Conservation (phyloP, 805 yeast genomes). For the Cyberlindnera saturnus region DNA sequence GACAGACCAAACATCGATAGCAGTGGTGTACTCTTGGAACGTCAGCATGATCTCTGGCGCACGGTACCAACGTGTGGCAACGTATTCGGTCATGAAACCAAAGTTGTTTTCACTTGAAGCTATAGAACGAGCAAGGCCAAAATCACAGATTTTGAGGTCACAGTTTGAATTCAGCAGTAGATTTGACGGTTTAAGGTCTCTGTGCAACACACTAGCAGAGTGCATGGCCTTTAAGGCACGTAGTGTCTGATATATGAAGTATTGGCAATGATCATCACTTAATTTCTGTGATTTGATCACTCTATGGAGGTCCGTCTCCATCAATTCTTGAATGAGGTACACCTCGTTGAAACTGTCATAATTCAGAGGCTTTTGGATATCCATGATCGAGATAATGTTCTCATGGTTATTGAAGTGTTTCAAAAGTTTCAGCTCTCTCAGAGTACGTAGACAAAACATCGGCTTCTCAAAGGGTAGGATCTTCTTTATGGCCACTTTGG, state of each 20-base stretch:
- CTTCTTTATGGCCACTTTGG: constrained; percentile 71
- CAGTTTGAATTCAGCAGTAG: constrained; percentile 62
- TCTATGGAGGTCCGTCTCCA: constrained; percentile 69
- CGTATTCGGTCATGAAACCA: constrained; percentile 69
- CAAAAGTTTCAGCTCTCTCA: constrained; percentile 63
- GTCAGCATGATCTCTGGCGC: constrained; percentile 83
- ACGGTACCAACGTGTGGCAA: constrained; percentile 80
- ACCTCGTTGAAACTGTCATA: constrained; percentile 64
- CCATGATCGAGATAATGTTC: constrained; percentile 61
- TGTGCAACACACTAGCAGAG: constrained; percentile 65
- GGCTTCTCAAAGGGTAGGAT: constrained; percentile 65
- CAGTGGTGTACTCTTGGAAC: constrained; percentile 64
- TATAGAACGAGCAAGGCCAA: constrained; percentile 62
- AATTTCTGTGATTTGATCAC: constrained; percentile 52
- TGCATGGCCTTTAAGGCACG: constrained; percentile 69
- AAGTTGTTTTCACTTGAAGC: constrained; percentile 42
- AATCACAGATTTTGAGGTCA: constrained; percentile 73
- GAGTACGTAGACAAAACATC: constrained; percentile 61
- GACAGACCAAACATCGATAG: constrained; percentile 76
- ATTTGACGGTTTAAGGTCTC: constrained; percentile 76
- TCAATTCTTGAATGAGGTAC: constrained; percentile 67
- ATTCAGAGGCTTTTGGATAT: constrained; percentile 57
- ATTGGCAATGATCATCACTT: constrained; percentile 63
- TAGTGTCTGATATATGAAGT: constrained; percentile 62
- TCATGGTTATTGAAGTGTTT: constrained; percentile 63